Evolutionary conservation across 2,329 filamentous ascomycete genomes (phyloP).

Genomic region (Fusarium heterosporum): DNA sequence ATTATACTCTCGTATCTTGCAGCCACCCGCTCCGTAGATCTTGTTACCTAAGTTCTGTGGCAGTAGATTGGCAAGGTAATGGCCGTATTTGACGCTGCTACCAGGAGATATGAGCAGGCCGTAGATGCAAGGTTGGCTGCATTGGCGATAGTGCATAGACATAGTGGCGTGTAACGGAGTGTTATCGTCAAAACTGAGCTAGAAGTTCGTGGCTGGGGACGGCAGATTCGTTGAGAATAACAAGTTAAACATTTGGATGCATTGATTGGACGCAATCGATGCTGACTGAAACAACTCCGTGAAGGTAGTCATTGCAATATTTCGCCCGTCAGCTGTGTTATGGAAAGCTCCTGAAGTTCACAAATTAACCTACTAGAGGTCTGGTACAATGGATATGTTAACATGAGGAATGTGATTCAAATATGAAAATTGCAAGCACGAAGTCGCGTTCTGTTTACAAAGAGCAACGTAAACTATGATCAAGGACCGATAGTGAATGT

Average conservation of each 20-base stretch:
- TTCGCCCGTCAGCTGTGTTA: too few species aligned
- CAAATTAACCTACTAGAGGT: too few species aligned
- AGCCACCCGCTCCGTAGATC: slow-evolving; percentile 26
- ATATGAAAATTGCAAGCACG: background rate
- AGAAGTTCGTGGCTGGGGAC: background rate
- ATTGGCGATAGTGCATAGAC: slow-evolving; percentile 1
- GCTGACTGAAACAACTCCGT: background rate
- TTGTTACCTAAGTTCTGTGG: slow-evolving; percentile 1
- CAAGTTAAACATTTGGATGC: background rate
- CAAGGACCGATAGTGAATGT: background rate
- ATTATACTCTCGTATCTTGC: slow-evolving; percentile 32
- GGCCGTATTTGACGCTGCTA: slow-evolving; percentile 10
- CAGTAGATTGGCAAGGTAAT: slow-evolving; percentile 13
- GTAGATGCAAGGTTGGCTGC: slow-evolving; percentile 21
- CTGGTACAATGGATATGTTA: too few species aligned
- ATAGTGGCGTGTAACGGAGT: slow-evolving; percentile 15
- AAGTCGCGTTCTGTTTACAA: background rate
- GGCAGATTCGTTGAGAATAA: background rate
- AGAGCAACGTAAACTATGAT: background rate
- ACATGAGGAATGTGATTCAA: too few species aligned
- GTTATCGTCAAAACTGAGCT: slow-evolving; percentile 9
- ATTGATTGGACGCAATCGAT: slow-evolving; percentile 5
- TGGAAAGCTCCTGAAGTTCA: too few species aligned
- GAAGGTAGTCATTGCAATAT: background rate
- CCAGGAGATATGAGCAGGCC: slow-evolving; percentile 1